Conservation (phyloP, 495 filamentous ascomycete species). For the Trypethelium eluteriae region DNA sequence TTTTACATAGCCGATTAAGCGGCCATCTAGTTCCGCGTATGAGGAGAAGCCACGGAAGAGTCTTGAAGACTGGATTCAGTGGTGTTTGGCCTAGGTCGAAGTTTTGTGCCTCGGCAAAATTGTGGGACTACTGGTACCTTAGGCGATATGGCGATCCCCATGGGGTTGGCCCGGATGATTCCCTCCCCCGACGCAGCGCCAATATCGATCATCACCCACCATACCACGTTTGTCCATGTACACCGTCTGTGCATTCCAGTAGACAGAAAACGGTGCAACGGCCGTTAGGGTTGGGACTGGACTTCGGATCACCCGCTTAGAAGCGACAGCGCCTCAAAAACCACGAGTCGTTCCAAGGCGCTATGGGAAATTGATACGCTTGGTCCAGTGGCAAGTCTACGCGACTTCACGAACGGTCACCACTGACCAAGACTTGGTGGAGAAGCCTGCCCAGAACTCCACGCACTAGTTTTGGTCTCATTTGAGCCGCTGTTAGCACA, state of each 20-base stretch:
- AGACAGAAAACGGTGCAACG: slow-evolving; percentile 1
- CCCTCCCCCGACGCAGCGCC: background rate
- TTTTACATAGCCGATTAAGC: too few species aligned
- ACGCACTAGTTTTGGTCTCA: slow-evolving; percentile 58
- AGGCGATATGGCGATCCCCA: background rate
- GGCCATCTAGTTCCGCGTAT: too few species aligned
- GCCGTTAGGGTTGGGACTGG: slow-evolving; percentile 5
- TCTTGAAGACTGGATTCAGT: too few species aligned
- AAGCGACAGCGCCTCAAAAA: too few species aligned
- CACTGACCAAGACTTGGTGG: slow-evolving; percentile 9
- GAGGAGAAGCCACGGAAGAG: too few species aligned
- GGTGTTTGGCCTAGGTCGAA: too few species aligned
- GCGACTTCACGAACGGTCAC: background rate
- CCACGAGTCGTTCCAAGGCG: too few species aligned
- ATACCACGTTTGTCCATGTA: background rate
- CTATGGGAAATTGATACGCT: background rate
- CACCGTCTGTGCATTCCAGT: background rate
- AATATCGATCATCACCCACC: background rate
- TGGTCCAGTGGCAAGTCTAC: background rate
- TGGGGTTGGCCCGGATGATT: background rate
- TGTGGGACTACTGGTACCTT: too few species aligned
- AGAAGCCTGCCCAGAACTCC: slow-evolving; percentile 60
- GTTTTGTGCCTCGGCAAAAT: too few species aligned
- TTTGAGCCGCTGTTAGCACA: slow-evolving; percentile 62
- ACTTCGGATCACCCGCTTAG: background rate